Conservation (phyloP, 1,139 yeast genomes). For the Eremothecium sinecaudum region DNA sequence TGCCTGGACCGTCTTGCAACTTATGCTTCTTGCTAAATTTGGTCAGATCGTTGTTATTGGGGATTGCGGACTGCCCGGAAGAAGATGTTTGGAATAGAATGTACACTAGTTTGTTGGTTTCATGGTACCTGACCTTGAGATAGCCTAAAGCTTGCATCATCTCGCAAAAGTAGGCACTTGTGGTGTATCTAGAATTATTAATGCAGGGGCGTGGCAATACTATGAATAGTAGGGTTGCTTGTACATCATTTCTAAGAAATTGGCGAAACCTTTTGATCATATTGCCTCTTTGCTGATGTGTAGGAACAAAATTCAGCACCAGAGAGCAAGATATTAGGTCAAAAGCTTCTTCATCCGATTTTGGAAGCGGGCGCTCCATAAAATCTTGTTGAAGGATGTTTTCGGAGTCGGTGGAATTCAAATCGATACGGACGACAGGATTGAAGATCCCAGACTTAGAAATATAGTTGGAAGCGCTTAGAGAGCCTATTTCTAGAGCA, state of each 20-base stretch:
- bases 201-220: conserved; percentile 88
- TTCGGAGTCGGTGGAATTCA: conserved; percentile 66
- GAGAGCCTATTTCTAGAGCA: conserved; percentile 77
- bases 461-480: conserved; percentile 61
- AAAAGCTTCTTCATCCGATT: conserved; percentile 38
- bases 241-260: conserved; percentile 40
- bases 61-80: background rate
- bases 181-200: conserved; percentile 69
- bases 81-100: conserved; percentile 42
- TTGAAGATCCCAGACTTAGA: conserved; percentile 45
- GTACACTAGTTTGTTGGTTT: conserved; percentile 69
- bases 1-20: conserved; percentile 41
- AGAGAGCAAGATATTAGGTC: conserved; percentile 71
- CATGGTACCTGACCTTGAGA: conserved; percentile 37
- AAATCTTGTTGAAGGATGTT: conserved; percentile 69
- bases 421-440: conserved; percentile 56
- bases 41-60: background rate
- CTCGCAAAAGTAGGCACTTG: conserved; percentile 33
- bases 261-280: conserved; percentile 57
- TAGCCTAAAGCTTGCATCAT: conserved; percentile 59
- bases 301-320: conserved; percentile 82
- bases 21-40: conserved; percentile 35
- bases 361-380: conserved; percentile 64
- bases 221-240: conserved; percentile 43
- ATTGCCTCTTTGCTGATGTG: conserved; percentile 57